A percentile compares a stretch with the other conserved stretches of the same genome.
phyloP scores from a whole-genome alignment of 352 stramenopile species.

The Pythium utonaiense region DNA sequence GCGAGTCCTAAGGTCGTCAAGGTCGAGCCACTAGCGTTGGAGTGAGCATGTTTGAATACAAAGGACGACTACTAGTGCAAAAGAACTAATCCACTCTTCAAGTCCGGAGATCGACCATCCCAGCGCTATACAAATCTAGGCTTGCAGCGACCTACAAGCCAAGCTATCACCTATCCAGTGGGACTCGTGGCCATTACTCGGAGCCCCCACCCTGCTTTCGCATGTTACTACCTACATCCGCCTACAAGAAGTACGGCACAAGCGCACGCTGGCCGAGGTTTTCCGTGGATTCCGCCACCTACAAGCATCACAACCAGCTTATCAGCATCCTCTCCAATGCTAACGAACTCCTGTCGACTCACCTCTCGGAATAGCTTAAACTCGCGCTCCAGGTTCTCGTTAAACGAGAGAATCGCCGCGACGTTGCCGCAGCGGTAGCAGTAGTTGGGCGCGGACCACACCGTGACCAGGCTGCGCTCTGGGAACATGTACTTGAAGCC shows the following conservation, averaged over 20 bases:
- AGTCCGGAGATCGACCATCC: conserved; percentile 2
- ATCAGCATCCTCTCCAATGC: background rate
- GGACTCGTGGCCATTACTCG: background rate
- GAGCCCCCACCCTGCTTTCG: background rate
- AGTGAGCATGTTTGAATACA: background rate
- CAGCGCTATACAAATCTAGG: conserved; percentile 7
- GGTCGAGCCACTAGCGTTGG: conserved; percentile 38
- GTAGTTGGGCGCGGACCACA: conserved; percentile 83
- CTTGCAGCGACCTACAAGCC: background rate
- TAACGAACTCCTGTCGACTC: conserved; percentile 6
- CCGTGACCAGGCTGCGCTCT: conserved; percentile 79
- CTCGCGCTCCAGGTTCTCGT: conserved; percentile 82
- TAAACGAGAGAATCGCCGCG: conserved; percentile 75
- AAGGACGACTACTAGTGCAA: conserved; percentile 4
- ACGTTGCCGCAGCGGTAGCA: conserved; percentile 87
- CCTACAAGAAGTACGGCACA: conserved; percentile 88
- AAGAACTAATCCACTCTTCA: conserved; percentile 19
- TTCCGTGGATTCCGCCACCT: conserved; percentile 80
- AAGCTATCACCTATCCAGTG: conserved; percentile 26
- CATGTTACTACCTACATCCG: background rate
- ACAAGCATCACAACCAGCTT: background rate
- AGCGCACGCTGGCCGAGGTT: conserved; percentile 69
- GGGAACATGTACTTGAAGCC: conserved; percentile 92
- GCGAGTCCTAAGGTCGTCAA: conserved; percentile 42
- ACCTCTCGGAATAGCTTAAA: conserved; percentile 90